Base-by-base conservation (phyloP, 2,329 filamentous ascomycete species). In the Penicillium occitanis region DNA sequence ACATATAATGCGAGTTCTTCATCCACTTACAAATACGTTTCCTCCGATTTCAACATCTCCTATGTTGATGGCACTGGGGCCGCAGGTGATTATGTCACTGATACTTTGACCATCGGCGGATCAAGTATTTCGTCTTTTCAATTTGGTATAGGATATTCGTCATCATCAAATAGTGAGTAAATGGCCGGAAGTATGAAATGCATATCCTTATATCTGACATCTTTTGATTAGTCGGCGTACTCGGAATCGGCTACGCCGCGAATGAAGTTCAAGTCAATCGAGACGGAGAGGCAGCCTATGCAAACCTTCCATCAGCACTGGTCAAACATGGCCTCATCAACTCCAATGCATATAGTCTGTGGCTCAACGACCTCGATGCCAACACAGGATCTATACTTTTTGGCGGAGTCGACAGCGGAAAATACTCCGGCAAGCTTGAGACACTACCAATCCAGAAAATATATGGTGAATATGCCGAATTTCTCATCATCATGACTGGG, bases 31-130 rank as follows among this genome's bases (percentile, higher is more conserved):
- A 73, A 84, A 40, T 92, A 89, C 74, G 78, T 96, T 64, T 88
- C 88, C 69, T 88, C 86, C 73, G 83, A 88, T 67, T 97, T 97
- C 81, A 93, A 94, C 79, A 96, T 97, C 69, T 88, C 88, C 1
- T 97, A 97, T 70, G 90, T 91, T 48, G 93, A 97, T 77, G 91
- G 91, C 55, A 91, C 91, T 0, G 87, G 88, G 5, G 91, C 92
- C 0, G 76, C 80, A 1, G 93, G 93, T 40, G 91, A 95, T 77
- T 97, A 96, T 75, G 91, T 87, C 2, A 88, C 86, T 4, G 93
- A 97, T 73, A 90, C 84, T 0, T 79, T 96, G 66, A 80, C 67
- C 2, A 73, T 90, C 55, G 86, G 84, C 28, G 83, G 80, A 28
- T 74, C 80, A 11, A 80, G 75, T 0, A 69, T 89, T 37, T 71